phyloP scores from a whole-genome alignment of 371 early-diverging fungal species.

The Gilbertella persicaria region DNA sequence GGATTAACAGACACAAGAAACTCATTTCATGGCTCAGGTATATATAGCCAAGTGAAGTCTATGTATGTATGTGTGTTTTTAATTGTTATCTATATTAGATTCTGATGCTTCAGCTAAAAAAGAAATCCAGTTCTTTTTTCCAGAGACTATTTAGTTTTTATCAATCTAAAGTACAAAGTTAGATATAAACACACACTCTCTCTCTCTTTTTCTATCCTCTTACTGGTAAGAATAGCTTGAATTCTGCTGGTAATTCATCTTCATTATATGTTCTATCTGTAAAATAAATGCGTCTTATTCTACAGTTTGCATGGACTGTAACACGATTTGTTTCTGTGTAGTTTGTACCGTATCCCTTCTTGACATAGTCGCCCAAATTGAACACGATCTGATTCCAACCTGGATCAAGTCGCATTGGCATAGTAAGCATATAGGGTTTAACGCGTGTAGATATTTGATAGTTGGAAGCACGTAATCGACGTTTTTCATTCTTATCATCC shows the following conservation, averaged over 20 bases:
- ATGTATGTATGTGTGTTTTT: background rate
- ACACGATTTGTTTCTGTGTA: conserved; percentile 88
- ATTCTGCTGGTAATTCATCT: conserved; percentile 92
- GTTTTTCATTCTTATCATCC: conserved; percentile 79
- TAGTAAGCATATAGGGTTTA: conserved; percentile 85
- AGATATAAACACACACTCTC: too few species aligned
- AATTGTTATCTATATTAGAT: too few species aligned
- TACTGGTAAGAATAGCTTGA: conserved; percentile 85
- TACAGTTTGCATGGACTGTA: conserved; percentile 90
- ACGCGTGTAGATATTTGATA: conserved; percentile 88
- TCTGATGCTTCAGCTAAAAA: conserved; percentile 59
- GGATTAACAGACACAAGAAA: conserved; percentile 84
- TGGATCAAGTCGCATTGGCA: conserved; percentile 94
- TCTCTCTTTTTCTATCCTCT: too few species aligned
- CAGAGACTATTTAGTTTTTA: conserved; percentile 35
- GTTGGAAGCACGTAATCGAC: conserved; percentile 89
- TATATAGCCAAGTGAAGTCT: too few species aligned
- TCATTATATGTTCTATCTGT: conserved; percentile 88
- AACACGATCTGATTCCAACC: conserved; percentile 96
- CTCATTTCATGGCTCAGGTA: conserved; percentile 41
- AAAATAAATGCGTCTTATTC: conserved; percentile 89
- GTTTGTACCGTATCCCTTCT: conserved; percentile 86
- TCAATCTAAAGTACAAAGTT: conserved; percentile 16
- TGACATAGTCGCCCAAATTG: conserved; percentile 84
- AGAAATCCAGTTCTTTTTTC: conserved; percentile 65